phyloP scores from a whole-genome alignment of 768 basidiomycete species.

The Asterophora lycoperdoides region DNA sequence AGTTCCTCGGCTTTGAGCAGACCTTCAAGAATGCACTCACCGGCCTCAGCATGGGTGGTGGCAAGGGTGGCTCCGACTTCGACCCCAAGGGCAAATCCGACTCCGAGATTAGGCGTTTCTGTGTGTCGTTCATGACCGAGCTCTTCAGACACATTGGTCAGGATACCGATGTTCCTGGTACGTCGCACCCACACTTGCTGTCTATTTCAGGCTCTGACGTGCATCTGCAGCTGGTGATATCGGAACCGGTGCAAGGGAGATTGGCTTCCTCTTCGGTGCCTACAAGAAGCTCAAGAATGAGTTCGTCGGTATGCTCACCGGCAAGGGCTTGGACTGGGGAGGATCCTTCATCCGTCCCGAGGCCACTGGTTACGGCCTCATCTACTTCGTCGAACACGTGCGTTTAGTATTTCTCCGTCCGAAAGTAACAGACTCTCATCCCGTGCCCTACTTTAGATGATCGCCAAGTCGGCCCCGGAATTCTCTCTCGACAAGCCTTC shows the following conservation, averaged over 20 bases:
- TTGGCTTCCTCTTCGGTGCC: constrained; percentile 73
- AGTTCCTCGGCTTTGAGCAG: constrained; percentile 82
- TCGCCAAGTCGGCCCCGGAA: constrained; percentile 54
- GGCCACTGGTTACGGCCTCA: constrained; percentile 68
- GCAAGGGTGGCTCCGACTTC: constrained; percentile 78
- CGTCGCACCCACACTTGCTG: constrained; percentile 11
- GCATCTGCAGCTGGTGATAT: constrained; percentile 53
- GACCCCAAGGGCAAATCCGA: constrained; percentile 81
- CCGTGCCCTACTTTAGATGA: constrained; percentile 38
- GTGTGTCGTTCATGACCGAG: constrained; percentile 68
- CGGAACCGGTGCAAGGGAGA: constrained; percentile 71
- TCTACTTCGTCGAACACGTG: constrained; percentile 75
- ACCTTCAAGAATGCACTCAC: constrained; percentile 80
- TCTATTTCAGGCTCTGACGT: neutral
- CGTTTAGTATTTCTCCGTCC: constrained; percentile 18
- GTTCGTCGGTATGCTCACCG: constrained; percentile 67
- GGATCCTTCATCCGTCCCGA: constrained; percentile 73
- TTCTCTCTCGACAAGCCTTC: constrained; percentile 41
- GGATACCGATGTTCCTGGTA: constrained; percentile 70
- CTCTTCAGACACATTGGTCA: constrained; percentile 67
- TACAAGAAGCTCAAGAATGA: constrained; percentile 75
- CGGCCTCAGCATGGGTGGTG: constrained; percentile 73
- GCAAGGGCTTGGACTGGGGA: constrained; percentile 67
- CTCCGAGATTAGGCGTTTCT: constrained; percentile 69
- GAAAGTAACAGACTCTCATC: neutral